These are phyloP conservation scores for Dictyostelium citrinum DNA, from an alignment of 78 protist species.

Conservation along the genomic window DNA sequence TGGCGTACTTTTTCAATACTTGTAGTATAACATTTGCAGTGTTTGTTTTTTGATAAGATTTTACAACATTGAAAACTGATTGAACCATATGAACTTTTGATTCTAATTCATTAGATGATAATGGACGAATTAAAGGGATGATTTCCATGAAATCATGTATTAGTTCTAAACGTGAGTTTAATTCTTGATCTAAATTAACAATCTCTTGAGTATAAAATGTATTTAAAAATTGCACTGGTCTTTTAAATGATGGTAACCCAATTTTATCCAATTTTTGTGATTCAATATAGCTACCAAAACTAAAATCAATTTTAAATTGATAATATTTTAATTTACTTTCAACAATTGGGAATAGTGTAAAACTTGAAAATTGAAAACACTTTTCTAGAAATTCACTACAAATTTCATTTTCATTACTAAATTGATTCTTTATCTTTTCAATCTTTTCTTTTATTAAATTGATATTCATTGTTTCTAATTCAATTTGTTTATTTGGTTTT, in stretches of 20 bases:
- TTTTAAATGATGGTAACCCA: not conserved
- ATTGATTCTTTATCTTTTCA: not conserved
- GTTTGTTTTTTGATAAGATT: slow-evolving; percentile 52
- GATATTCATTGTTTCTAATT: not conserved
- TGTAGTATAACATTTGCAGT: slow-evolving; percentile 19
- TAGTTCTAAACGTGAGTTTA: not conserved
- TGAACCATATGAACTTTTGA: not conserved
- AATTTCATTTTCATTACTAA: not conserved
- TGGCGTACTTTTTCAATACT: slow-evolving; percentile 44
- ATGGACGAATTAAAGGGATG: not conserved
- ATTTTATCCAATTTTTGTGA: slow-evolving; percentile 33
- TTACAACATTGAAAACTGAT: slow-evolving; percentile 12
- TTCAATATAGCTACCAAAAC: not conserved
- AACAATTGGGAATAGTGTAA: not conserved
- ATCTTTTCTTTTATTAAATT: not conserved
- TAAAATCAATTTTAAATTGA: not conserved
- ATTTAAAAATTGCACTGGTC: slow-evolving; percentile 5
- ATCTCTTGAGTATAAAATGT: not conserved
- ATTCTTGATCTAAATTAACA: not conserved
- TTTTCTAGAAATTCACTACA: not conserved
- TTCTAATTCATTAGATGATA: not conserved
- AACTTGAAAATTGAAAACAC: not conserved
- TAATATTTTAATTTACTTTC: not conserved
- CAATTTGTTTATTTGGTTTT: not conserved
- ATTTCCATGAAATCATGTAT: not conserved